Evolutionary conservation across 805 yeast species (phyloP).

Genomic region (Myxozyma nipponensis): DNA sequence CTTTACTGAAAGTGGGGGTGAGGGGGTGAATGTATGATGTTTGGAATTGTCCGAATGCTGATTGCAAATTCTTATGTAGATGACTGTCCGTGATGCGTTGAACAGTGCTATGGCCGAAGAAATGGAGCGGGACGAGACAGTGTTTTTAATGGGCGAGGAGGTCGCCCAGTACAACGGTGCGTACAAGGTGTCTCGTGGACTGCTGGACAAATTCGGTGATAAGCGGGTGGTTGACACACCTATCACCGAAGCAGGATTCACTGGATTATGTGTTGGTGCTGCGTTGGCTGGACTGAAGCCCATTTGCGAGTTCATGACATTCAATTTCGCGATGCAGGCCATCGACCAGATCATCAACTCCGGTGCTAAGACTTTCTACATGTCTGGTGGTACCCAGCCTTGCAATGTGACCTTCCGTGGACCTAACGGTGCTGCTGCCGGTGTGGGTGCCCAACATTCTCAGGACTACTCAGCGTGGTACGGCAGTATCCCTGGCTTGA

Average conservation of each 20-base stretch:
- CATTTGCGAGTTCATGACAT: conserved; percentile 97
- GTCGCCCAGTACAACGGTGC: conserved; percentile 99
- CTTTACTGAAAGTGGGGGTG: too few relatives aligned
- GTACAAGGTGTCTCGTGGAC: conserved; percentile 92
- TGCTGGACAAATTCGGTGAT: conserved; percentile 92
- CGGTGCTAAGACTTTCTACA: conserved; percentile 97
- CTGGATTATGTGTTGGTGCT: conserved; percentile 92
- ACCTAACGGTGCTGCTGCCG: conserved; percentile 99
- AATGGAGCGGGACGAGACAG: conserved; percentile 90
- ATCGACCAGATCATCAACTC: conserved; percentile 98
- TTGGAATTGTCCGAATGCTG: too few relatives aligned
- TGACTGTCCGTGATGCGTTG: conserved; percentile 96
- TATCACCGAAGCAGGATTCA: conserved; percentile 98
- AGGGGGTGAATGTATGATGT: neutral
- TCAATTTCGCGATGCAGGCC: conserved; percentile 99
- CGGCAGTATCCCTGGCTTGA: conserved; percentile 96
- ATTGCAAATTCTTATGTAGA: too few relatives aligned
- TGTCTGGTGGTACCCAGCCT: conserved; percentile 98
- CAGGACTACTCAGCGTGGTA: conserved; percentile 98
- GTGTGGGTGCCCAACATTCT: conserved; percentile 99
- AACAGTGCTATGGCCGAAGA: conserved; percentile 96
- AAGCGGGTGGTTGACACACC: conserved; percentile 94
- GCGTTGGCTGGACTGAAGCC: conserved; percentile 97
- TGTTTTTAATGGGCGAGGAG: conserved; percentile 97
- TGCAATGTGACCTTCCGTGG: conserved; percentile 98